Conservation (phyloP, 2,329 filamentous ascomycete species). For the Colletotrichum filicis region DNA sequence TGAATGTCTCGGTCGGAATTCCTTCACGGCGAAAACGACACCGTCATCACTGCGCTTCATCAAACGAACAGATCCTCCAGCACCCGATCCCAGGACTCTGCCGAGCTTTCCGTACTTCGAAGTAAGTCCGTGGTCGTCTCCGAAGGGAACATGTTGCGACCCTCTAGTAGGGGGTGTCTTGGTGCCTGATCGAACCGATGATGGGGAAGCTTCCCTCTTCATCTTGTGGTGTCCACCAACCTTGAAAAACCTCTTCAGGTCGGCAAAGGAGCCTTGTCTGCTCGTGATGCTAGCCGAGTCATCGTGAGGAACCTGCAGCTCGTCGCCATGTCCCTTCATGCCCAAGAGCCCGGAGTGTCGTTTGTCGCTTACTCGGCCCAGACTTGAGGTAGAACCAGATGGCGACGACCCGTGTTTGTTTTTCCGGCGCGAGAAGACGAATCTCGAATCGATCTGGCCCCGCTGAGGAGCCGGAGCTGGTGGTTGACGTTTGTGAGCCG, state of each 20-base stretch:
- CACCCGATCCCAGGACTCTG: constrained; percentile 91
- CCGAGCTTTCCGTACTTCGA: constrained; percentile 97
- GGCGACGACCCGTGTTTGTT: constrained; percentile 68
- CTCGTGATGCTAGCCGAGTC: constrained; percentile 59
- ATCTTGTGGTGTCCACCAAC: constrained; percentile 76
- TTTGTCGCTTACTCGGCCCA: constrained; percentile 63
- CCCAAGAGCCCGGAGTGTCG: constrained; percentile 59
- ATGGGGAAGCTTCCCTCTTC: constrained; percentile 74
- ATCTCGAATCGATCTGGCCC: constrained; percentile 78
- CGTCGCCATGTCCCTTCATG: constrained; percentile 53
- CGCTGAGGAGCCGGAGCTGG: constrained; percentile 73
- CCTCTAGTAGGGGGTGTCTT: constrained; percentile 60
- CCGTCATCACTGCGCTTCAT: constrained; percentile 95
- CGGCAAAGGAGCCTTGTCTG: constrained; percentile 86
- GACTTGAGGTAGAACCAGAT: constrained; percentile 60
- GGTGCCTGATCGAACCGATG: constrained; percentile 61
- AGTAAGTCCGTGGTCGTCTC: constrained; percentile 89
- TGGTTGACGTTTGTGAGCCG: constrained; percentile 81
- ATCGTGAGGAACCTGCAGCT: constrained; percentile 55
- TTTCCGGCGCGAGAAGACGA: constrained; percentile 84
- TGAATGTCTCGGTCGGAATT: constrained; percentile 90
- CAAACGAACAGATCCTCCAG: constrained; percentile 91
- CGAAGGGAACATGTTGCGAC: constrained; percentile 79
- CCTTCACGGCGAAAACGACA: constrained; percentile 96
- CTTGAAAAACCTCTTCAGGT: constrained; percentile 97